These are phyloP conservation scores for Sodiomyces alkalinus DNA, from an alignment of 2,329 filamentous ascomycete genomes.

Conservation along the genomic window DNA sequence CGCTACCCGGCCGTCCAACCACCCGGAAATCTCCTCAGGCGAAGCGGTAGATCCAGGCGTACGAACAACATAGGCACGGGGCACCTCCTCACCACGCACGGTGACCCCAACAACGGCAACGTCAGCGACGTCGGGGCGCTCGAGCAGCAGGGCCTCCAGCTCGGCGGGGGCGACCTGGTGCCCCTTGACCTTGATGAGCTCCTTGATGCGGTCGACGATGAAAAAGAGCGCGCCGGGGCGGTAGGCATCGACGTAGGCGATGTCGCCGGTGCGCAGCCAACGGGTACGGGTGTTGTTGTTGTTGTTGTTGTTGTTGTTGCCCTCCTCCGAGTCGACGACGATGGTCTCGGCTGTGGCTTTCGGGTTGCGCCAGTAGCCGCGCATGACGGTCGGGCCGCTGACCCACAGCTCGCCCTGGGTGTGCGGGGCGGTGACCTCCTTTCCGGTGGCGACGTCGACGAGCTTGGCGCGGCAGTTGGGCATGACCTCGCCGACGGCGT, in stretches of 20 bases:
- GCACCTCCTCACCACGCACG: slow-evolving; percentile 38
- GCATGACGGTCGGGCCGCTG: slow-evolving; percentile 56
- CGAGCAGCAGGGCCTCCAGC: slow-evolving; percentile 20
- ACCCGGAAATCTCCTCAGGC: slow-evolving; percentile 42
- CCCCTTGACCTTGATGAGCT: slow-evolving; percentile 47
- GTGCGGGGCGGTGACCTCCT: slow-evolving; percentile 31
- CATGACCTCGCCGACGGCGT: slow-evolving; percentile 49
- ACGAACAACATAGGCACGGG: slow-evolving; percentile 45
- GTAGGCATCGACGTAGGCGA: slow-evolving; percentile 50
- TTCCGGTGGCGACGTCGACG: slow-evolving; percentile 40
- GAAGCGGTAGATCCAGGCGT: slow-evolving; percentile 27
- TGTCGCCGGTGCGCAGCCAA: slow-evolving; percentile 65
- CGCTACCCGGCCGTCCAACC: slow-evolving; percentile 48
- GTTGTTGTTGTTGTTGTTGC: too few relatives aligned
- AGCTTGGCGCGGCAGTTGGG: slow-evolving; percentile 57
- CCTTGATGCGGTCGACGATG: slow-evolving; percentile 60
- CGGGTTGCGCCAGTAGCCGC: slow-evolving; percentile 60
- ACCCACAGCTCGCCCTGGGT: slow-evolving; percentile 60
- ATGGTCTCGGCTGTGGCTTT: slow-evolving; percentile 48
- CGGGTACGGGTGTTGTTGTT: too few relatives aligned
- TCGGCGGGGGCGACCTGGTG: slow-evolving; percentile 44
- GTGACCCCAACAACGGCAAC: slow-evolving; percentile 50
- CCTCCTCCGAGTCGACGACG: slow-evolving; percentile 26
- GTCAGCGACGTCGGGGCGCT: slow-evolving; percentile 35
- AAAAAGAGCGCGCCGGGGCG: slow-evolving; percentile 33